phyloP scores from a whole-genome alignment of 176 grass and related monocot genomes.

The Triticum urartu region DNA sequence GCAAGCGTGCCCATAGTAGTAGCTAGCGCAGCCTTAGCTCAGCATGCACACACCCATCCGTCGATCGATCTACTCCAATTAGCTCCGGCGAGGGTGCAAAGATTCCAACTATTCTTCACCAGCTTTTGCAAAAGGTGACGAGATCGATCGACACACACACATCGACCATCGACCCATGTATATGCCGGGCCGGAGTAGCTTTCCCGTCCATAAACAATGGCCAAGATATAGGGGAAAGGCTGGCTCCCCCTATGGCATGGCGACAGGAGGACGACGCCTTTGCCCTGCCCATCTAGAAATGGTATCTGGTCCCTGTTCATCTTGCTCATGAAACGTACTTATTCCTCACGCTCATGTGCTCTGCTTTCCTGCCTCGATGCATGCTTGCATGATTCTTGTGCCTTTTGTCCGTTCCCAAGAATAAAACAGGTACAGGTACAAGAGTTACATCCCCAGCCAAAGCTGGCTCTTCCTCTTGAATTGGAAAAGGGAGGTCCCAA shows the following conservation, averaged over 20 bases:
- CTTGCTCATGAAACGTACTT: background rate
- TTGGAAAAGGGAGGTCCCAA: constrained; percentile 19
- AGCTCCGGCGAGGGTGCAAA: constrained; percentile 8
- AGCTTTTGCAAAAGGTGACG: constrained; percentile 44
- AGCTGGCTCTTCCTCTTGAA: background rate
- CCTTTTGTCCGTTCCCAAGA: constrained; percentile 18
- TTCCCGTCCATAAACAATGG: constrained; percentile 34
- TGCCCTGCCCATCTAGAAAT: constrained; percentile 31
- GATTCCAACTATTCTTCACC: constrained; percentile 36
- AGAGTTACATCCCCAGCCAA: background rate
- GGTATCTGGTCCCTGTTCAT: constrained; percentile 24
- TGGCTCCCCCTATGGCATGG: constrained; percentile 17
- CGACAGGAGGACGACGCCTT: constrained; percentile 39
- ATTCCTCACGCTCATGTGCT: background rate
- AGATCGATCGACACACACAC: background rate
- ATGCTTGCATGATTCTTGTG: constrained; percentile 5
- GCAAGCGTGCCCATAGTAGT: background rate
- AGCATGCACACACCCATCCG: background rate
- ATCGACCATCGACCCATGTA: background rate
- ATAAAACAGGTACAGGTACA: background rate
- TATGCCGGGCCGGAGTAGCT: background rate
- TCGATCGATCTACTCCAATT: background rate
- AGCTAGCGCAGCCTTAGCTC: constrained; percentile 18
- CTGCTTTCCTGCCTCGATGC: background rate
- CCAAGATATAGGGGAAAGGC: constrained; percentile 29